Base-by-base conservation (phyloP, 2,329 filamentous ascomycete genomes). In the Exophiala dermatitidis region DNA sequence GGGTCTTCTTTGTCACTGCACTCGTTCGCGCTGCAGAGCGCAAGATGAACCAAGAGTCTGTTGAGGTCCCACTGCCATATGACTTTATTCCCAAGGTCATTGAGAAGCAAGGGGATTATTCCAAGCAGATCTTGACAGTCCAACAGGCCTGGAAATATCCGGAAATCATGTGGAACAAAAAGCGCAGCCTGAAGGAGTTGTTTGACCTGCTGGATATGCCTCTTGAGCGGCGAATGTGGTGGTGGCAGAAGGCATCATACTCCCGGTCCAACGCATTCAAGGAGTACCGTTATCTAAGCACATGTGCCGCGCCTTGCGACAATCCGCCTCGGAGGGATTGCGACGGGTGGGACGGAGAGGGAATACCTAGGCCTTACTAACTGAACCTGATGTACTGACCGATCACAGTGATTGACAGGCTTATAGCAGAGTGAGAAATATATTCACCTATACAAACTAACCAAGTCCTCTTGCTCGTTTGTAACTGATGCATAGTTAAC, bases 1-100 rank as follows among this genome's bases (percentile, higher is more conserved):
- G 57, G 57, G 48, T 59, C 8, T 12, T 49, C 19, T 57, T 57
- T 32, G 43, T 59, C 4, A 54, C 47, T 6, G 52, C 54, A n/a
- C 40, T 59, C 4, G 29, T 54, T n/a, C 54, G 48, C n/a, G 45
- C 57, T 7, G 50, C 44, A 31, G 57, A 59, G 32, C 31, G 50
- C 2, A 57, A 57, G 30, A 51, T 51, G 9, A 48, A 54, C 12
- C 19, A 50, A 36, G 6, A 10, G 10, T 10, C 42, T 9, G 5
- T 3, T 7, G 29, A 30, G 6, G 10, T 5, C n/a, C 30, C 5
- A 6, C 12, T 47, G n/a, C 42, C 50, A 5, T 32, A 19, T 32
- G 7, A 10, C n/a, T 44, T 46, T 9, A 38, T 41, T n/a, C 5
- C 7, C 12, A 51, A 46, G 37, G 12, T 47, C 9, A n/a, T 33